Percentiles rank a stretch among this genome's conserved stretches.
phyloP scores from a whole-genome alignment of 169 alveolate genomes.

The Eimeria maxima region DNA sequence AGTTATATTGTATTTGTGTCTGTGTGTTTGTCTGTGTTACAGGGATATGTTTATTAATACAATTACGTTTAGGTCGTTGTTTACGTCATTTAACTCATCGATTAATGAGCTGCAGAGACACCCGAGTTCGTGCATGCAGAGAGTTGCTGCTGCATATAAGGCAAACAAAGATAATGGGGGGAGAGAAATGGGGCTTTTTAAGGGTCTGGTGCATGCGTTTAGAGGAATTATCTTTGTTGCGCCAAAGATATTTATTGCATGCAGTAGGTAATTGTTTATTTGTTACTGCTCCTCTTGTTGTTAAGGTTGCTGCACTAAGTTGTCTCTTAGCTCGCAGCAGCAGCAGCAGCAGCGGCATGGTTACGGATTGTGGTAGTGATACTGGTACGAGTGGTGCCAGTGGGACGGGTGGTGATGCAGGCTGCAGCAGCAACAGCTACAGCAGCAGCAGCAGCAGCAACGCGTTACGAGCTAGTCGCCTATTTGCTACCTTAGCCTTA shows the following conservation, averaged over 20 bases:
- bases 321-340: constrained; percentile 29
- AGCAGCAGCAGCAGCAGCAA: no score
- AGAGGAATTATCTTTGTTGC: neutral
- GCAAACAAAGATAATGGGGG: constrained; percentile 60
- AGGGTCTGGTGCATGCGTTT: constrained; percentile 20
- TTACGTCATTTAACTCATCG: constrained; percentile 69
- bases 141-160: constrained; percentile 70
- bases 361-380: no score
- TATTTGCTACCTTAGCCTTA: constrained; percentile 57
- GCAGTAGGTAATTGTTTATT: constrained; percentile 51
- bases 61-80: constrained; percentile 16
- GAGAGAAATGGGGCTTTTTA: constrained; percentile 25
- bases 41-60: constrained; percentile 59
- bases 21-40: neutral
- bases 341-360: neutral
- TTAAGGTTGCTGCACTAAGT: constrained; percentile 44
- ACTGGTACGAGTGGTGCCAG: no score
- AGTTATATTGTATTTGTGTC: no score
- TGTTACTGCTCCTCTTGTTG: constrained; percentile 57
- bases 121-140: constrained; percentile 75
- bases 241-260: constrained; percentile 56
- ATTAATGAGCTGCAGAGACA: constrained; percentile 73
- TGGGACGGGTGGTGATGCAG: no score
- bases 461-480: constrained; percentile 3
- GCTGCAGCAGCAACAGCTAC: no score